Conservation (phyloP, 768 basidiomycete species). For the Trametes gibbosa region DNA sequence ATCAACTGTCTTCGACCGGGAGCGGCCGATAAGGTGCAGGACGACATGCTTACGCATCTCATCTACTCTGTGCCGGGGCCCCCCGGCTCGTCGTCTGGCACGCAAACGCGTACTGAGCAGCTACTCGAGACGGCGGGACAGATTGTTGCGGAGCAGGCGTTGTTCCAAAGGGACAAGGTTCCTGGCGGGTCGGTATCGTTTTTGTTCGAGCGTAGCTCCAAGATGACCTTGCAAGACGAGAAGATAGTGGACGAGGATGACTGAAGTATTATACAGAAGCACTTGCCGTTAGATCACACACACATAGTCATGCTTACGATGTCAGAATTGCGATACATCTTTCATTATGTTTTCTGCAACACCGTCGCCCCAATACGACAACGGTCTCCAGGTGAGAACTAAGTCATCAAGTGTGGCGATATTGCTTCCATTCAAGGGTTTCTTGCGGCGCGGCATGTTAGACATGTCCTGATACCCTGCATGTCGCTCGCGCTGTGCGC, state of each 20-base stretch:
- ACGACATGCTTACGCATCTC: constrained; percentile 60
- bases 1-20: constrained; percentile 62
- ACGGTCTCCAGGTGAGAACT: too few species aligned
- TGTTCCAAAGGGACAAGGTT: constrained; percentile 40
- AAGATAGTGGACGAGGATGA: constrained; percentile 12
- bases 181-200: constrained; percentile 74
- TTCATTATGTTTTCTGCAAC: too few species aligned
- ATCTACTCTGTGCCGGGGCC: constrained; percentile 28
- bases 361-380: too few species aligned
- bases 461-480: not conserved
- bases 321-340: too few species aligned
- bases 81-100: not conserved
- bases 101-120: constrained; percentile 30
- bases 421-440: not conserved
- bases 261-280: not conserved
- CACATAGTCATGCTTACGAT: not conserved
- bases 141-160: constrained; percentile 34
- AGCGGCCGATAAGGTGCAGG: constrained; percentile 52
- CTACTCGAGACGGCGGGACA: constrained; percentile 48
- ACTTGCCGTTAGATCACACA: not conserved
- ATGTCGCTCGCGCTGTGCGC: constrained; percentile 6
- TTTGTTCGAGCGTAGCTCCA: constrained; percentile 63
- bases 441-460: not conserved
- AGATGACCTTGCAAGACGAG: constrained; percentile 17
- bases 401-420: not conserved